Evolutionary conservation across 2,329 filamentous ascomycete genomes (phyloP), one percentile per base, ranked within the genome.

Genomic region (Rhinocladiella mackenziei): DNA sequence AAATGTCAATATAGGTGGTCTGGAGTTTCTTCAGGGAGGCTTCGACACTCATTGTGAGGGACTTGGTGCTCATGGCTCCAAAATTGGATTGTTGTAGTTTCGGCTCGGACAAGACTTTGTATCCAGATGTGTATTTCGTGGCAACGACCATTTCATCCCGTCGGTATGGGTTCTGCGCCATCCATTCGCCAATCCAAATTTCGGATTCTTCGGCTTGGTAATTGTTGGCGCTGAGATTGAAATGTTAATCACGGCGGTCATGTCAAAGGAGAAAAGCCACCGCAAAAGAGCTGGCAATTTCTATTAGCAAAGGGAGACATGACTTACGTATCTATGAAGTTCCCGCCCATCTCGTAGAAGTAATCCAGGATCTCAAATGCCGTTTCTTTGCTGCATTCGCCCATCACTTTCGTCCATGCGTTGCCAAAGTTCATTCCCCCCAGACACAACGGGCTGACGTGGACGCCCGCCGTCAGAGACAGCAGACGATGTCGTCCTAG

Each of bases 261-360:
- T 74, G 71, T 46, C 75, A 78, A 64, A 77, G 13, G n/a, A n/a
- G n/a, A n/a, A n/a, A n/a, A n/a, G n/a, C n/a, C n/a, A n/a, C n/a
- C n/a, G n/a, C n/a, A n/a, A n/a, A n/a, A n/a, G n/a, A n/a, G n/a
- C n/a, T n/a, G n/a, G n/a, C n/a, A n/a, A n/a, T n/a, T n/a, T n/a
- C n/a, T n/a, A n/a, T n/a, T n/a, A n/a, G n/a, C n/a, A n/a, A n/a
- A n/a, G n/a, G n/a, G n/a, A n/a, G n/a, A n/a, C n/a, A n/a, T n/a
- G n/a, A 30, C 35, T 39, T 45, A 41, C 36, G 81, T 85, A 61
- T 87, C 83, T 58, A 87, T 81, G 62, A 86, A 86, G 65, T 87
- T 87, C 13, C 83, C 83, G 3, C 80, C 80, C 0, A 78, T 72
- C 30, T 54, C 71, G 47, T 75, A 78, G 64, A 77, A 86, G 58